These are phyloP conservation scores for Allantophomopsis lycopodina DNA, from an alignment of 2,329 filamentous ascomycete species.

Conservation along the genomic window DNA sequence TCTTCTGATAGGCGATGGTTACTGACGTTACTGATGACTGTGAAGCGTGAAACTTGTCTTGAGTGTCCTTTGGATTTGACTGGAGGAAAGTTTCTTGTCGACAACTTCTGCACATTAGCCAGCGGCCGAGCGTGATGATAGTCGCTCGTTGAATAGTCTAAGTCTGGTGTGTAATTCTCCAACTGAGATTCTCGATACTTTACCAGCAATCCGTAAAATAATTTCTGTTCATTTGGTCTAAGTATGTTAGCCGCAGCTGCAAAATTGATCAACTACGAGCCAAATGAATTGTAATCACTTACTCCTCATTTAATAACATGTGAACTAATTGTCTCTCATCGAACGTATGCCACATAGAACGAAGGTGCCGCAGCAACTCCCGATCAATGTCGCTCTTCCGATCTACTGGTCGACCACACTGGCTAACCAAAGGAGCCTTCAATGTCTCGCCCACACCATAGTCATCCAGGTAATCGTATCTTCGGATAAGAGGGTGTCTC, in stretches of 20 bases:
- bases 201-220: conserved; percentile 78
- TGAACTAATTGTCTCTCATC: conserved; percentile 57
- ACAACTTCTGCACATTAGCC: conserved; percentile 43
- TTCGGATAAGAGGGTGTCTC: conserved; percentile 73
- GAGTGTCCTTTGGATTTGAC: conserved; percentile 30
- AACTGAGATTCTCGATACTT: conserved; percentile 74
- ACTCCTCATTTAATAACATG: conserved; percentile 53
- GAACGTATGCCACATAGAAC: conserved; percentile 83
- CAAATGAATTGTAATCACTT: conserved; percentile 20
- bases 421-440: conserved; percentile 40
- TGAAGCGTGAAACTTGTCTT: conserved; percentile 45
- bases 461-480: conserved; percentile 66
- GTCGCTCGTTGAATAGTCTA: conserved; percentile 81
- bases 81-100: conserved; percentile 44
- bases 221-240: conserved; percentile 78
- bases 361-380: conserved; percentile 73
- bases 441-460: conserved; percentile 23
- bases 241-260: not conserved
- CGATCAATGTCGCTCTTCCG: conserved; percentile 58
- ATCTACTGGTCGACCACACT: conserved; percentile 46
- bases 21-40: conserved; percentile 49
- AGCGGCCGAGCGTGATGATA: conserved; percentile 65
- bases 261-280: not conserved
- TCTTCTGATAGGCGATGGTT: conserved; percentile 28
- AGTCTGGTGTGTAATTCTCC: conserved; percentile 71